Conservation (phyloP, 176 grass and related monocot species). For the Aegilops umbellulata region DNA sequence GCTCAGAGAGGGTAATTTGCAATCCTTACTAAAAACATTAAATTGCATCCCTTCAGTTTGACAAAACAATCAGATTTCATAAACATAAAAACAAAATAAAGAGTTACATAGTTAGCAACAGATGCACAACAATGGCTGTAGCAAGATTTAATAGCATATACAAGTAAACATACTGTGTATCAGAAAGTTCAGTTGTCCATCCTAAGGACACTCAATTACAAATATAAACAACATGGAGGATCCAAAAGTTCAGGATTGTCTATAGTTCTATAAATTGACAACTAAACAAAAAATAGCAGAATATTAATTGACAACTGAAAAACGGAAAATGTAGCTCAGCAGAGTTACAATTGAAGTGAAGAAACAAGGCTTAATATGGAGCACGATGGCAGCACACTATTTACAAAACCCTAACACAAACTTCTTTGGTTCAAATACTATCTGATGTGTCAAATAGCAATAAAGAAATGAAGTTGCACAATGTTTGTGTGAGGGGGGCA, state of each 20-base stretch:
- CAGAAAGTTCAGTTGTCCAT: background rate
- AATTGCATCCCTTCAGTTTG: background rate
- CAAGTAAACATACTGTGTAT: no score
- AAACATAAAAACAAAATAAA: background rate
- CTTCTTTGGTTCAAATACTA: background rate
- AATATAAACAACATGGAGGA: conserved; percentile 3
- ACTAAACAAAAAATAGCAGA: background rate
- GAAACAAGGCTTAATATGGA: conserved; percentile 16
- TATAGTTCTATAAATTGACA: background rate
- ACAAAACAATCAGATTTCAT: background rate
- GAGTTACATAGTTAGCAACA: background rate
- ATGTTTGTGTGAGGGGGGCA: background rate
- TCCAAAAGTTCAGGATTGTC: background rate
- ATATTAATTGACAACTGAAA: background rate
- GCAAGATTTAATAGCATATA: background rate
- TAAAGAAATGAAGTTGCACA: conserved; percentile 10
- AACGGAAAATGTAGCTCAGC: background rate
- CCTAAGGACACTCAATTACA: background rate
- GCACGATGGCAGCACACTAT: background rate
- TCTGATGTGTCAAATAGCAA: background rate
- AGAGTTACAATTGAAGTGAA: background rate
- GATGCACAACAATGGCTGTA: background rate
- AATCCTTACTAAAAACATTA: background rate
- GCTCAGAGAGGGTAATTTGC: background rate
- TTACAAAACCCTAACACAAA: background rate